Conservation (phyloP, 2,329 filamentous ascomycete genomes). For the Neoscytalidium dimidiatum region DNA sequence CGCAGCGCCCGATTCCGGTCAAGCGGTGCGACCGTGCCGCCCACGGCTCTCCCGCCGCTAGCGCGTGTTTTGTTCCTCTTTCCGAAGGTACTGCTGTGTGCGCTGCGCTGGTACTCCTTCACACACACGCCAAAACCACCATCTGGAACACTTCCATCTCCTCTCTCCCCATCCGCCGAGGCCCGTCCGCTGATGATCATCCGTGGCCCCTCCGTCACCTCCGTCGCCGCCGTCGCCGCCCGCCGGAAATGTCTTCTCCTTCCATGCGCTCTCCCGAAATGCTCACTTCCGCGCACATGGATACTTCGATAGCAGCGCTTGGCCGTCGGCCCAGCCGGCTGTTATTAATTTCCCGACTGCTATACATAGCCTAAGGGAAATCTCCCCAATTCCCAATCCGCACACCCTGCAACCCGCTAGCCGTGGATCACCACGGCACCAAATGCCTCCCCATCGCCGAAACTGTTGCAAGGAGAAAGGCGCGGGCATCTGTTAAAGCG, state of each 20-base stretch:
- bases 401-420: background rate
- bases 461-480: background rate
- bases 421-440: background rate
- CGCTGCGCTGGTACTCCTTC: too few relatives aligned
- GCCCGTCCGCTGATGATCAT: background rate
- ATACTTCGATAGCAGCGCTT: background rate
- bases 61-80: slow-evolving; percentile 14
- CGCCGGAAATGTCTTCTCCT: background rate
- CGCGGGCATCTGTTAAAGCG: background rate
- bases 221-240: background rate
- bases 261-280: background rate
- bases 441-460: background rate
- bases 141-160: background rate
- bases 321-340: background rate
- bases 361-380: background rate
- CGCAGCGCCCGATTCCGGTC: background rate
- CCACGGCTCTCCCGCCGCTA: slow-evolving; percentile 15
- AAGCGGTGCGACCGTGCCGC: background rate
- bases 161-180: background rate
- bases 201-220: background rate
- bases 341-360: background rate
- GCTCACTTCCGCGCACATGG: background rate
- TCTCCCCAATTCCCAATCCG: background rate
- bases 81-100: too few relatives aligned
- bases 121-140: background rate